Base-by-base conservation (phyloP, 768 basidiomycete genomes). In the Sistotremastrum suecicum region DNA sequence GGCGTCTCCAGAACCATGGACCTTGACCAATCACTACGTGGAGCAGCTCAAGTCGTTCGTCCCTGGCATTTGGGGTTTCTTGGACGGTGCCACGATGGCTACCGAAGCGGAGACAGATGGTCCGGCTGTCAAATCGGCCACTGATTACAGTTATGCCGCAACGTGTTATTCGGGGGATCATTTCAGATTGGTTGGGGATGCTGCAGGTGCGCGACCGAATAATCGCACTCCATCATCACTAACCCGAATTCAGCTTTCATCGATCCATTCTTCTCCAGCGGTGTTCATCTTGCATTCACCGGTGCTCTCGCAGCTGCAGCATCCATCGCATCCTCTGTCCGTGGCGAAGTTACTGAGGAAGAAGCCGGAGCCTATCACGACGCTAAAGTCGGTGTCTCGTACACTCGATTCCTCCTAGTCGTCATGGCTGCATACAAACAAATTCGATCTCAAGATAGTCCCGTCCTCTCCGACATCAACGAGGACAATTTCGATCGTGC, bases 61-160 rank as follows among this genome's bases (percentile, higher is more conserved):
- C 3, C 77, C 77, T 3, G 66, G 66, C n/a, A 44, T 66, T 33
- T 41, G 46, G 5, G 46, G 48, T 29, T 51, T 72, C 45, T 53
- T 66, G 12, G 58, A 57, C 35, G 59, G 52, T 40, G 37, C 37
- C 11, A 42, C n/a, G 41, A 31, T 46, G 9, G 41, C 34, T 20
- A 30, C 31, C 10, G 31, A 10, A 5, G 37, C 31, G 8, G 39
- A 45, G 28, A 39, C 31, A 28, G 48, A 43, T 0, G 43, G 12
- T 3, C 44, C 48, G 5, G 41, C 12, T 35, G 37, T 48, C 4
- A 44, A 43, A 31, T 31, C 20, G 35, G 75, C 76, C 9, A 66
- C 67, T 12, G 76, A 81, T 58, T 81, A 72, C 48, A 79, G 76
- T 51, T 81, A 81, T 56, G 78, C 78, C 4, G 74, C 79, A 10